These are phyloP conservation scores for Scutellaria minor DNA, from an alignment of 257 asterid genomes.

Conservation along the genomic window DNA sequence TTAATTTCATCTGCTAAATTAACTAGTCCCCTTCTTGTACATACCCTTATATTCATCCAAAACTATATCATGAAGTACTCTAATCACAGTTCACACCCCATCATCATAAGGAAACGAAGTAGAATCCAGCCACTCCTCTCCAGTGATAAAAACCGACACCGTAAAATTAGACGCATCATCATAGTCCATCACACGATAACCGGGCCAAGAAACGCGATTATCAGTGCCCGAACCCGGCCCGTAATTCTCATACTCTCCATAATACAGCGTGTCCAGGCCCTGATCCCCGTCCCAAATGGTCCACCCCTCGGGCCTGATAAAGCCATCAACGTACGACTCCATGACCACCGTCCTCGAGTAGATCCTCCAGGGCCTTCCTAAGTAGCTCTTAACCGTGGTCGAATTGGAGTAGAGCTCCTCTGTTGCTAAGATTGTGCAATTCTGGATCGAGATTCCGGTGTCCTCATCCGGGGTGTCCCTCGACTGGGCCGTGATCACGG, in stretches of 20 bases:
- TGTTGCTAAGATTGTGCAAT: constrained; percentile 69
- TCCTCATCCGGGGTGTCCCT: constrained; percentile 51
- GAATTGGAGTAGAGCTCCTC: constrained; percentile 54
- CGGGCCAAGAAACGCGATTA: constrained; percentile 65
- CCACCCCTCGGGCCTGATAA: constrained; percentile 71
- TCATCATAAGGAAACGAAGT: constrained; percentile 84
- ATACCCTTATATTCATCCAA: not conserved
- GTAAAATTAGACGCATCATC: constrained; percentile 64
- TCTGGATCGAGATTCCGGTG: constrained; percentile 80
- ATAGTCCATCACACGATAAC: constrained; percentile 71
- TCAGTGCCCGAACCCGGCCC: constrained; percentile 75
- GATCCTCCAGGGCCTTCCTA: constrained; percentile 88
- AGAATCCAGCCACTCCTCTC: constrained; percentile 83
- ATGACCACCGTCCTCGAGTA: constrained; percentile 68
- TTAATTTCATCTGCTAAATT: too few species aligned
- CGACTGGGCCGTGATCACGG: constrained; percentile 80
- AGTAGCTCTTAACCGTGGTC: constrained; percentile 50
- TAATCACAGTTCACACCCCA: constrained; percentile 46
- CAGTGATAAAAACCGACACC: constrained; percentile 69
- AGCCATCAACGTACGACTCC: constrained; percentile 67
- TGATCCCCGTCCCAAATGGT: constrained; percentile 59
- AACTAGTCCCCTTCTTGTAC: not conserved
- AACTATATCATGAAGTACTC: not conserved
- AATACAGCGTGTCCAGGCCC: constrained; percentile 67
- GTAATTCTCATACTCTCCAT: constrained; percentile 73